Conservation (phyloP, 2,329 filamentous ascomycete genomes). For the Trichoderma sp. region DNA sequence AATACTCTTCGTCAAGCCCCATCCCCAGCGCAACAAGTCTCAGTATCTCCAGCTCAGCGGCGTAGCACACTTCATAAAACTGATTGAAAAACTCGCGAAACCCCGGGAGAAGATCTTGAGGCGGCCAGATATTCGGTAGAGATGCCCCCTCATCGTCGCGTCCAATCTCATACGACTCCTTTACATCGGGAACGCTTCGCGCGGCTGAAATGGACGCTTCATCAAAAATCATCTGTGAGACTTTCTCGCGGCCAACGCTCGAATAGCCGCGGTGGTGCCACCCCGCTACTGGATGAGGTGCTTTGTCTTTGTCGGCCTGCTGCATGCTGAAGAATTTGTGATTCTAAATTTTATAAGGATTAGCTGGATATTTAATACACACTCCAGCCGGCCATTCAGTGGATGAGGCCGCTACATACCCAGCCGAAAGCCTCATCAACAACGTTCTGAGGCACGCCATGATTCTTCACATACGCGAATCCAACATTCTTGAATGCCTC, state of each 20-base stretch:
- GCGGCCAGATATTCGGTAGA: slow-evolving; percentile 35
- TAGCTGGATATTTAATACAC: background rate
- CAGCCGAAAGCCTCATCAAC: slow-evolving; percentile 46
- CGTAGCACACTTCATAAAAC: slow-evolving; percentile 72
- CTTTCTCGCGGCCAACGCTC: slow-evolving; percentile 40
- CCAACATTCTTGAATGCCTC: slow-evolving; percentile 41
- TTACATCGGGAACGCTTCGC: slow-evolving; percentile 42
- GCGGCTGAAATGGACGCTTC: slow-evolving; percentile 32
- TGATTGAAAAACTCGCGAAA: slow-evolving; percentile 41
- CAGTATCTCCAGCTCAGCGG: slow-evolving; percentile 73
- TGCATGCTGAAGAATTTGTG: slow-evolving; percentile 39
- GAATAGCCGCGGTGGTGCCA: slow-evolving; percentile 44
- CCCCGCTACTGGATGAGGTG: slow-evolving; percentile 36
- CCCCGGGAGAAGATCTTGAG: slow-evolving; percentile 32
- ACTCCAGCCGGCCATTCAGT: background rate
- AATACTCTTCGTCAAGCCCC: slow-evolving; percentile 68
- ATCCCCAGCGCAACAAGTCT: slow-evolving; percentile 75
- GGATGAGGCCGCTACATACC: slow-evolving; percentile 31
- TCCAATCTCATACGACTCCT: slow-evolving; percentile 48
- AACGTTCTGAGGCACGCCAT: slow-evolving; percentile 41
- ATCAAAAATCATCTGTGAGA: slow-evolving; percentile 41
- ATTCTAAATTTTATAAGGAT: slow-evolving; percentile 29
- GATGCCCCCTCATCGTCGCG: slow-evolving; percentile 36
- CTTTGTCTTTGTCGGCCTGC: slow-evolving; percentile 38
- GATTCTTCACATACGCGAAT: slow-evolving; percentile 44